Evolutionary conservation across 2,329 filamentous ascomycete species (phyloP), one percentile per base, ranked within the genome.

Genomic region (Dactylellina leptospora): DNA sequence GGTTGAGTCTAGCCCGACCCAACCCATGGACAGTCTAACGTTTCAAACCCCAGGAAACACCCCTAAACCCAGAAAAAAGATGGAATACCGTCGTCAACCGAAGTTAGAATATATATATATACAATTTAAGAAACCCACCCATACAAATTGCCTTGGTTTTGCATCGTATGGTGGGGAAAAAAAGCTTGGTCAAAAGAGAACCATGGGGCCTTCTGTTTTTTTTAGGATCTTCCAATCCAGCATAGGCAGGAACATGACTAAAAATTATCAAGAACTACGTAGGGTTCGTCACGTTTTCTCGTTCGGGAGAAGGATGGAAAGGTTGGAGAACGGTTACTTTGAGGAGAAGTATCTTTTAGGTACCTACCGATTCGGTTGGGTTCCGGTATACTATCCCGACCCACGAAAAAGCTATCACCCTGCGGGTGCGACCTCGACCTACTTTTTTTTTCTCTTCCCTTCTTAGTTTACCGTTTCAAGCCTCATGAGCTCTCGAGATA

Each of bases 401-500:
- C n/a, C n/a, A n/a, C n/a, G n/a, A n/a, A n/a, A n/a, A n/a, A n/a
- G n/a, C n/a, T n/a, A n/a, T n/a, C n/a, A n/a, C n/a, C n/a, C n/a
- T n/a, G n/a, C n/a, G n/a, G 36, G 18, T 16, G 36, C 11, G 36
- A 40, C 5, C 13, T n/a, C 36, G 36, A n/a, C 10, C 30, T n/a
- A 9, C 30, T 40, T 40, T 11, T 11, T 40, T 5, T 40, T 40
- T 5, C 18, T n/a, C 18, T 11, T 40, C 18, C 13, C 13, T 40
- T 11, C 4, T 28, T 11, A 16, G 33, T 22, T 44, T 56, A 45
- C 40, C 40, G 20, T 45, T 18, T 45, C 47, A 22, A 66, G 61
- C 33, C 42, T 58, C 61, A 51, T 23, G 61, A 66, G 61, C 61
- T 66, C 61, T 56, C 30, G n/a, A n/a, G n/a, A n/a, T n/a, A n/a